Conservation (phyloP, 805 yeast species). For the Wickerhamiella bombiphila region DNA sequence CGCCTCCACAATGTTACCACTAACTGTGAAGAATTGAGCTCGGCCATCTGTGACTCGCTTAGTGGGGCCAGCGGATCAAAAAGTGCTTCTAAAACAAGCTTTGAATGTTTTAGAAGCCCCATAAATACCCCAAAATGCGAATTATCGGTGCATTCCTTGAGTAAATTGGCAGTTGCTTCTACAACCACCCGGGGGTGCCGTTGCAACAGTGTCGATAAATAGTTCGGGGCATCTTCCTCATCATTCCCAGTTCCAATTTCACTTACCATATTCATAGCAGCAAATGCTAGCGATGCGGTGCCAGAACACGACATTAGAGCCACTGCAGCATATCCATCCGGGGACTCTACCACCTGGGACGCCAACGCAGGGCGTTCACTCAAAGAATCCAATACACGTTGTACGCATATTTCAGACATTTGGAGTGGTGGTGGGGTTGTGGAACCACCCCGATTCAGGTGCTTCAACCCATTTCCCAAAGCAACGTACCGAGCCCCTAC, state of each 20-base stretch:
- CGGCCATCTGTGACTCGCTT: too few species aligned
- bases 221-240: not conserved
- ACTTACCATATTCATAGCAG: not conserved
- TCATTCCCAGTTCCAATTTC: not conserved
- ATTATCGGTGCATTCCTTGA: not conserved
- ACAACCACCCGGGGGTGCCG: not conserved
- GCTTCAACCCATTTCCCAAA: too few species aligned
- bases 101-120: not conserved
- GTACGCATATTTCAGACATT: too few species aligned
- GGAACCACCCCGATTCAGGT: too few species aligned
- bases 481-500: too few species aligned
- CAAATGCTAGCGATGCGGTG: not conserved
- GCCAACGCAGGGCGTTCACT: too few species aligned
- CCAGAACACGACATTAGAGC: not conserved
- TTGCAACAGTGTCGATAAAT: not conserved
- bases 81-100: not conserved
- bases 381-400: too few species aligned
- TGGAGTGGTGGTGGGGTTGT: too few species aligned
- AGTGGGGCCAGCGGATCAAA: not conserved
- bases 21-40: not conserved
- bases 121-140: not conserved
- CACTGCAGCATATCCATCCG: not conserved
- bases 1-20: slow-evolving; percentile 41
- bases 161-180: not conserved
- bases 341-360: too few species aligned